These are phyloP conservation scores for Yamadazyma kanchanaburiensis DNA, from an alignment of 1,139 yeast species.

Conservation along the genomic window DNA sequence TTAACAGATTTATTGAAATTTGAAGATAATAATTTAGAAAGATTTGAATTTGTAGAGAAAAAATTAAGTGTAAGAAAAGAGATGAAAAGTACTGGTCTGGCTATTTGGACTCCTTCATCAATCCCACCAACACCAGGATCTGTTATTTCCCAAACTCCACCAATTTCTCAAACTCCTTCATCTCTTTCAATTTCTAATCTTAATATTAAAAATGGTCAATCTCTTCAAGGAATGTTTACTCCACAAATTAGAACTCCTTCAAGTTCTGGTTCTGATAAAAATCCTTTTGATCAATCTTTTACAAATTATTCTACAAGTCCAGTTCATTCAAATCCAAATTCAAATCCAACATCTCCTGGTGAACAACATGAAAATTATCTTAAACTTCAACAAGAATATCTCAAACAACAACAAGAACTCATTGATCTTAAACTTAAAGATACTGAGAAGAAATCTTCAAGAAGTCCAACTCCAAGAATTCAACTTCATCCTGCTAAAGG, in stretches of 20 bases:
- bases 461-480: constrained; percentile 1
- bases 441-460: constrained; percentile 3
- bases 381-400: constrained; percentile 35
- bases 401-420: constrained; percentile 37
- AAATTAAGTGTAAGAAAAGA: constrained; percentile 14
- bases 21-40: constrained; percentile 29
- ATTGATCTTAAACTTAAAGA: constrained; percentile 23
- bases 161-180: constrained; percentile 1
- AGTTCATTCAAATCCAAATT: constrained; percentile 2
- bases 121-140: background rate
- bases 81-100: background rate
- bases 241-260: constrained; percentile 37
- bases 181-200: background rate
- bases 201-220: constrained; percentile 1
- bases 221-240: constrained; percentile 32
- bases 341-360: constrained; percentile 3
- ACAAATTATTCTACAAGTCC: constrained; percentile 5
- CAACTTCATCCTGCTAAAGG: background rate
- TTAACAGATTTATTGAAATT: constrained; percentile 37
- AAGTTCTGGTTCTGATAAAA: constrained; percentile 23
- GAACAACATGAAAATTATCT: constrained; percentile 35
- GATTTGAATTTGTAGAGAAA: constrained; percentile 33
- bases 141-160: no score
- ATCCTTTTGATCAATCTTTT: constrained; percentile 40
- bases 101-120: background rate